Percentiles rank a stretch among this genome's conserved stretches.
These are phyloP conservation scores for Chaetomium globosum DNA, from an alignment of 2,329 filamentous ascomycete genomes.

Conservation along the genomic window DNA sequence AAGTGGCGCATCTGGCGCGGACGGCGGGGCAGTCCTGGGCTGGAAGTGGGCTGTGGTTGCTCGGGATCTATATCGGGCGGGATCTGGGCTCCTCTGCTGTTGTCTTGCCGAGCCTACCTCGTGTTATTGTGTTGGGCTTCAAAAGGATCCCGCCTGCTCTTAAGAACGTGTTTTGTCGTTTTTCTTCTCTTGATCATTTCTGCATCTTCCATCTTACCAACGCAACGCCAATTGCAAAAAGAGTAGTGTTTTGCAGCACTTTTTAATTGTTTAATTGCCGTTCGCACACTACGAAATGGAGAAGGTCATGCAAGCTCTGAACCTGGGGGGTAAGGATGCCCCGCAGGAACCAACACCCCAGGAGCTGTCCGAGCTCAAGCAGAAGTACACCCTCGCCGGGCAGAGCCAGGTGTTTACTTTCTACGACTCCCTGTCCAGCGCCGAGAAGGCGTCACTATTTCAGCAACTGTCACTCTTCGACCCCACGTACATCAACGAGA, in stretches of 20 bases:
- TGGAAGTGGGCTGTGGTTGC: conserved; percentile 18
- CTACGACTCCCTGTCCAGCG: conserved; percentile 74
- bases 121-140: conserved; percentile 15
- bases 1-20: conserved; percentile 15
- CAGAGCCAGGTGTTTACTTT: conserved; percentile 86
- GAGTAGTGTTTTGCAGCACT: background rate
- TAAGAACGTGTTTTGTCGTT: background rate
- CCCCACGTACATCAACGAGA: conserved; percentile 82
- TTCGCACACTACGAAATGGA: background rate
- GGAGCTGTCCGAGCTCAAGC: conserved; percentile 67
- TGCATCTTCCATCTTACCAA: background rate
- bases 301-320: conserved; percentile 11
- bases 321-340: conserved; percentile 10
- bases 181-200: background rate
- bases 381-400: conserved; percentile 72
- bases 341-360: conserved; percentile 60
- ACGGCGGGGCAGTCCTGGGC: conserved; percentile 24
- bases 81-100: conserved; percentile 9
- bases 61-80: conserved; percentile 23
- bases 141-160: conserved; percentile 17
- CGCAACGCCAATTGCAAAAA: background rate
- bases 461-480: conserved; percentile 81
- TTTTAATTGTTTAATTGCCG: background rate
- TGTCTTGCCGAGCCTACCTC: conserved; percentile 18
- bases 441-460: conserved; percentile 78